Evolutionary conservation across 2,329 filamentous ascomycete species (phyloP), one percentile per base, ranked within the genome.

Genomic region (Talaromyces sp.): DNA sequence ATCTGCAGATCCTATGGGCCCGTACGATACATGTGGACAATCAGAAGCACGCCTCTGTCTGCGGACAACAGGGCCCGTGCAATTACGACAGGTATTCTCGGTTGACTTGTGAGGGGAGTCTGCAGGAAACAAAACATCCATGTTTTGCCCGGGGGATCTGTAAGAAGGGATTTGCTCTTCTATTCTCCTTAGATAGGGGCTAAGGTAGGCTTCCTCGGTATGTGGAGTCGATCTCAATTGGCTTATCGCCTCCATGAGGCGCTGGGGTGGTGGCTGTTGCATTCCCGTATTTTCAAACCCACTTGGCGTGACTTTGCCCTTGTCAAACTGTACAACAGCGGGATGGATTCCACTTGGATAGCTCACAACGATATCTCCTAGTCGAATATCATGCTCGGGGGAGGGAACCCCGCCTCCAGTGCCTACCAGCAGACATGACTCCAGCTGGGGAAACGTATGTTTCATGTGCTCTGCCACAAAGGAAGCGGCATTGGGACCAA

Each of bases 1-100:
- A n/a, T 37, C 19, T 5, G 11, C 35, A 9, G 35, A 37, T 4
- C 80, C 20, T 83, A 83, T 47, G 11, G 17, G 33, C 6, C 45
- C 45, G n/a, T 47, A 39, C n/a, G 22, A 19, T 11, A 47, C 30
- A 4, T 39, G 5, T 4, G 45, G 33, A 14, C 39, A 4, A 3
- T 35, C 2, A 3, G 29, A 37, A 1, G 4, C 1, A 22, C 44
- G 44, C n/a, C 3, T 4, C 1, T 30, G n/a, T 24, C 44, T 35
- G 1, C 17, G 4, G 20, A 35, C 3, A 45, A 45, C 42, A 2
- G 3, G 5, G 2, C 24, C 10, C 16, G 32, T 32, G 8, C 30
- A 36, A 36, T 19, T 30, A 3, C 14, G 19, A 4, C 19, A 36
- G 20, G 14, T 4, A 14, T 5, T n/a, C 3, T 9, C 32, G n/a